Evolutionary conservation across 805 yeast species (phyloP), one percentile per base, ranked within the genome.

Genomic region (Candida verbasci): DNA sequence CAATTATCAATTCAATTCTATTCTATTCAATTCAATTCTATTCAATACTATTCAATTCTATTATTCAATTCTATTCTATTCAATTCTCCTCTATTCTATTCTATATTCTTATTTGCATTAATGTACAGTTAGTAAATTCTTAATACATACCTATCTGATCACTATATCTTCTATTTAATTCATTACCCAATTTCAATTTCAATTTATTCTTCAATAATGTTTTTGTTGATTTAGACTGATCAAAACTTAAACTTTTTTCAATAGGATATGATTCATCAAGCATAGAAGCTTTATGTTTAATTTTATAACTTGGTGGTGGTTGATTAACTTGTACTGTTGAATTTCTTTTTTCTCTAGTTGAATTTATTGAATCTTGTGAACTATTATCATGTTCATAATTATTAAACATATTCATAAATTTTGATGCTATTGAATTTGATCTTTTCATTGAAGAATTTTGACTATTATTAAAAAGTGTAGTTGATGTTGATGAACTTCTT

Each of bases 181-280:
- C 30, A 17, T 26, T 25, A 37, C 37, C 28, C 21, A 34, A 28
- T 28, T 38, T 43, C 29, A 25, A 30, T 15, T 31, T 37, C 15
- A 42, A 25, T 44, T 46, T 54, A 27, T 53, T 57, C 29, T 24
- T 33, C 15, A 70, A 50, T 17, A 24, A n/a, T 10, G 35, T 31
- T n/a, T 24, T 31, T 10, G 35, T 63, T 55, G 65, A 53, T 25
- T 58, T 60, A 7, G 70, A 65, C 41, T 62, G 70, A 39, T 66
- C 72, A 38, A 40, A 64, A 26, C 60, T 53, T 31, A 35, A 38
- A 6, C 60, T 24, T 21, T 39, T 34, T 9, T 37, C 23, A 16
- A 31, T 23, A 12, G 35, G 29, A 18, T 31, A 31, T 11, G 26
- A 22, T 22, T 30, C 34, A 22, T 30, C n/a, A n/a, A n/a, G n/a